Base-by-base conservation (phyloP, 768 basidiomycete genomes). In the Steccherinum ochraceum region DNA sequence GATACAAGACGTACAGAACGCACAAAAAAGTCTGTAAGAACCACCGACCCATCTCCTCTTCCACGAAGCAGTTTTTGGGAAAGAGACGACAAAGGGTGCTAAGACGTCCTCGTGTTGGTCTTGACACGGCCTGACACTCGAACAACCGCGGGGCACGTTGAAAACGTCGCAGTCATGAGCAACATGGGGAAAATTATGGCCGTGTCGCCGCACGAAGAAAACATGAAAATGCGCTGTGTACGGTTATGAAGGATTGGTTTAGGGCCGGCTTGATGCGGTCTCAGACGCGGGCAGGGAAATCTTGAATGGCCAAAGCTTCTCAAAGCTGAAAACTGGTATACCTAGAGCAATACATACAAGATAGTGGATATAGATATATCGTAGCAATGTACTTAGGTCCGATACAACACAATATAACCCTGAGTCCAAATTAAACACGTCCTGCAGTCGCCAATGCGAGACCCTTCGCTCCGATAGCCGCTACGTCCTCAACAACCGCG, bases 71-170 rank as follows among this genome's bases (percentile, higher is more conserved):
- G n/a, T n/a, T n/a, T 63, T 51, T 24, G 41, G 43, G 50, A 67
- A 66, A 65, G 74, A 76, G 69, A 75, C 69, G 78, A 83, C 63
- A 74, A 69, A 61, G 85, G 86, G 88, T 89, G 47, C 86, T 90
- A 59, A 89, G 88, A 89, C 76, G 84, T 83, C 81, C 86, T 67
- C 54, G 56, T 86, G n/a, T 70, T 53, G 57, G 16, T 89, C 86
- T 76, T 72, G 72, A 73, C 88, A 85, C 85, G 77, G 75, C 83
- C 74, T 88, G 88, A 90, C 88, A 88, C 88, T 90, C 88, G 65
- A 89, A 89, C 86, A 67, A 74, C 84, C 76, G 80, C 83, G 74
- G 86, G 64, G 61, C 47, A 44, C 26, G 42, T 47, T 54, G 52
- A 42, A 24, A 67, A 71, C 46, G 46, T 52, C 66, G 75, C 83